Evolutionary conservation across 1,284 basidiomycete genomes (phyloP), one percentile per base, ranked within the genome.

Genomic region (Cutaneotrichosporon cavernicola): DNA sequence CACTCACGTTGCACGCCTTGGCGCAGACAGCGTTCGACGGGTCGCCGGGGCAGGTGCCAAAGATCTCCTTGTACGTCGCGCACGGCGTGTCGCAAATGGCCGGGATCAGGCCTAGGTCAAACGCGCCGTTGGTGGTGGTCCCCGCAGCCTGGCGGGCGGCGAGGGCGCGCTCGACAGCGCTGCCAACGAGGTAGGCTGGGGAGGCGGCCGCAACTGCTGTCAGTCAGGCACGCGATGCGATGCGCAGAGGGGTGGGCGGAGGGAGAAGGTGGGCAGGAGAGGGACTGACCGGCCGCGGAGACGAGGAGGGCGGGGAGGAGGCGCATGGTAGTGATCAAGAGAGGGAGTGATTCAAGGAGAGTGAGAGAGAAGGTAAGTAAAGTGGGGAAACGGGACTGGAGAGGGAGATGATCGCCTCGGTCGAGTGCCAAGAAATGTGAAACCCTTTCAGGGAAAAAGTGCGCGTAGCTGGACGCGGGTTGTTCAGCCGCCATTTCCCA

Each of bases 1-100:
- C 14, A 61, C 63, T 65, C 56, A 65, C 63, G 43, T 65, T 65
- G 56, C 63, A 65, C 2, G 46, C 63, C 36, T 40, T 43, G 22
- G 22, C 56, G 46, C 63, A 65, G 6, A 49, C 38, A 7, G 60
- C 38, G 26, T 51, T 60, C 10, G 32, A 31, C 1, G 60, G 36
- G 50, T 58, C 51, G 22, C 16, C 11, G 40, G 63, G 63, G 51
- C 63, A 65, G 9, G 49, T 65, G 40, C 31, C 40, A 30, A 65
- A 65, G 63, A 65, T 53, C 32, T 55, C 21, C 63, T 65, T 65
- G 60, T 61, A 65, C 30, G 46, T 49, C 22, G 36, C 26, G 50
- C 63, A 65, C 36, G 36, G 31, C 6, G 31, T 8, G 56, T 65
- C 60, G 51, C 63, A 65, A 3, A 11, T 13, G 1, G 62, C 13